phyloP scores from a whole-genome alignment of 331 rosid species.

The Malus hybrid region DNA sequence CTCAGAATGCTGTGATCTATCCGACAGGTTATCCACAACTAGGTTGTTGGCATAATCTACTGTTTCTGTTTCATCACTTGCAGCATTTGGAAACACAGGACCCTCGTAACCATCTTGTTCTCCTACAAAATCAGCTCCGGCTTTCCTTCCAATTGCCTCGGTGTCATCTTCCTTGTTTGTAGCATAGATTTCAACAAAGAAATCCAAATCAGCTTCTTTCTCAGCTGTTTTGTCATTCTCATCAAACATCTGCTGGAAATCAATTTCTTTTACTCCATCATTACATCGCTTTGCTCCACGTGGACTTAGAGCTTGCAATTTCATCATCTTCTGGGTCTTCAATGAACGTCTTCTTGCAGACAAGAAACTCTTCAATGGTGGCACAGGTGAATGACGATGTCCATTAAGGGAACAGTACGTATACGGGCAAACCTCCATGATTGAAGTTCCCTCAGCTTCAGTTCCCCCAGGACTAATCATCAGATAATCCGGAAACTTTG shows the following conservation, averaged over 20 bases:
- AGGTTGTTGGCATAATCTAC: constrained; percentile 12
- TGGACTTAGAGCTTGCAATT: constrained; percentile 38
- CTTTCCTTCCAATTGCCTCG: background rate
- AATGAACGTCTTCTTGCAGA: constrained; percentile 50
- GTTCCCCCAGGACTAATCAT: constrained; percentile 56
- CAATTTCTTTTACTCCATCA: constrained; percentile 15
- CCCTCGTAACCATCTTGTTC: background rate
- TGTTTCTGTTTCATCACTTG: constrained; percentile 6
- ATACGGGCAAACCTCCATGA: constrained; percentile 71
- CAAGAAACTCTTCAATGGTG: constrained; percentile 69
- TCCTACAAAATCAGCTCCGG: background rate
- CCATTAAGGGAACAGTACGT: constrained; percentile 87
- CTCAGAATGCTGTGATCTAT: constrained; percentile 24
- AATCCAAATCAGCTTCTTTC: constrained; percentile 14
- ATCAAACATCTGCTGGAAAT: constrained; percentile 10
- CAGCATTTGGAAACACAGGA: constrained; percentile 7
- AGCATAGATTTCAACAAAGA: constrained; percentile 53
- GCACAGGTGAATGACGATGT: constrained; percentile 52
- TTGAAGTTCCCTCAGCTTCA: constrained; percentile 67
- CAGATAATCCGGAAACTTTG: constrained; percentile 50
- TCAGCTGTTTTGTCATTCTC: constrained; percentile 16
- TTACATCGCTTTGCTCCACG: constrained; percentile 16
- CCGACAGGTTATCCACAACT: constrained; percentile 16
- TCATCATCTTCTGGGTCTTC: constrained; percentile 52
- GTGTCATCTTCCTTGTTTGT: constrained; percentile 13